Percentiles rank a stretch among this genome's conserved stretches.
Evolutionary conservation across 2,329 filamentous ascomycete genomes (phyloP).

Genomic region (Aureobasidium sp.): DNA sequence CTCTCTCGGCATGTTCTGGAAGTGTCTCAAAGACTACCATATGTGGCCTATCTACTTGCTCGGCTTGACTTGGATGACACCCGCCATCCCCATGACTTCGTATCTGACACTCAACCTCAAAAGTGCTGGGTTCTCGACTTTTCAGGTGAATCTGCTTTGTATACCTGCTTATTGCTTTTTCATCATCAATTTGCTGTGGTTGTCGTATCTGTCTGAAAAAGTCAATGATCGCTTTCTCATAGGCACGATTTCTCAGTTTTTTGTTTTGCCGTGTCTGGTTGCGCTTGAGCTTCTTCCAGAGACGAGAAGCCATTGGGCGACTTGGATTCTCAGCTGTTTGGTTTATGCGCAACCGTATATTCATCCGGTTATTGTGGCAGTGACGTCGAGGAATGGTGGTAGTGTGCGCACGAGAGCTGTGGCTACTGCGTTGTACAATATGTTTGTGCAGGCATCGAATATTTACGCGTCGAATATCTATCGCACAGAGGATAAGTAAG

Average conservation of each 20-base stretch:
- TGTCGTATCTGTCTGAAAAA: conserved; percentile 44
- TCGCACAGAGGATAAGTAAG: conserved; percentile 18
- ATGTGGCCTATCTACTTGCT: conserved; percentile 52
- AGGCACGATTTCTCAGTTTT: conserved; percentile 35
- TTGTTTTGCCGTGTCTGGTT: conserved; percentile 36
- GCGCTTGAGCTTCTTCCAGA: conserved; percentile 31
- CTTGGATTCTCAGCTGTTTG: conserved; percentile 34
- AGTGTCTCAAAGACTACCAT: conserved; percentile 48
- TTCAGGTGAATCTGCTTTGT: conserved; percentile 37
- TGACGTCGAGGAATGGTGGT: conserved; percentile 57
- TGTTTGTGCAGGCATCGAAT: conserved; percentile 35
- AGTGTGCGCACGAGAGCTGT: conserved; percentile 56
- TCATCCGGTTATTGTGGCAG: conserved; percentile 54
- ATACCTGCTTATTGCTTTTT: conserved; percentile 42
- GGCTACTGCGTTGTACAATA: conserved; percentile 57
- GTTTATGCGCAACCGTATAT: conserved; percentile 37
- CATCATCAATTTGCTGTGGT: conserved; percentile 43
- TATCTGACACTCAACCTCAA: conserved; percentile 36
- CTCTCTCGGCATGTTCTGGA: conserved; percentile 41
- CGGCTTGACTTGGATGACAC: conserved; percentile 38
- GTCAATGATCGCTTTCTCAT: conserved; percentile 48
- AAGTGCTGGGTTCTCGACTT: conserved; percentile 35
- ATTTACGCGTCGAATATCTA: conserved; percentile 28
- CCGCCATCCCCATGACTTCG: conserved; percentile 30
- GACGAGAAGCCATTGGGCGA: conserved; percentile 31